Evolutionary conservation across 331 rosid species (phyloP).

Genomic region (Saraca asoca): DNA sequence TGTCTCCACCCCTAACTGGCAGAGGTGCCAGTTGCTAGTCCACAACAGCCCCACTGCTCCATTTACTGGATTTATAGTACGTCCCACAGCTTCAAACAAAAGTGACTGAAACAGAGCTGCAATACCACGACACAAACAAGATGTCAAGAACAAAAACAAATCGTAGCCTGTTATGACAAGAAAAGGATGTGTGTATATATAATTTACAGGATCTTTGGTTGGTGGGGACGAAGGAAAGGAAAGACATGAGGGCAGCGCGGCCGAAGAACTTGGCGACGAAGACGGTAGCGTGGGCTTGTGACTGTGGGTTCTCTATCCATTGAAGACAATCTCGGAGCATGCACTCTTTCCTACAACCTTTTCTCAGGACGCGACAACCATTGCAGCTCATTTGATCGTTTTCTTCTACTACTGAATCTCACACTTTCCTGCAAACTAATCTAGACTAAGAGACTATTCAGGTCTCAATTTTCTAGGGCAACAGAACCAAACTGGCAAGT

Average conservation of each 20-base stretch:
- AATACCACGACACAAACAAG: neutral
- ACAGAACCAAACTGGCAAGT: no score
- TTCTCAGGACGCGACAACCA: slow-evolving; percentile 73
- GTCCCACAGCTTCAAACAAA: slow-evolving; percentile 69
- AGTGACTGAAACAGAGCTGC: slow-evolving; percentile 70
- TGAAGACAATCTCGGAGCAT: slow-evolving; percentile 56
- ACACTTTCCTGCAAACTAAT: slow-evolving; percentile 2
- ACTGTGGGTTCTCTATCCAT: slow-evolving; percentile 55
- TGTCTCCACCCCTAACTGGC: slow-evolving; percentile 57
- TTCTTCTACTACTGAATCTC: neutral
- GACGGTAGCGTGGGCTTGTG: slow-evolving; percentile 66
- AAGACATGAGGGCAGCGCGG: slow-evolving; percentile 76
- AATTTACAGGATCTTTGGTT: slow-evolving; percentile 53
- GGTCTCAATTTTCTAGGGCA: no score
- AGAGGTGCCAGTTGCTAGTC: slow-evolving; percentile 66
- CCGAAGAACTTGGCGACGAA: slow-evolving; percentile 76
- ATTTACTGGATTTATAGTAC: slow-evolving; percentile 62
- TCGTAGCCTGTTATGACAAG: neutral
- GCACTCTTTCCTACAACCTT: slow-evolving; percentile 71
- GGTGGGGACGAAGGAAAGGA: slow-evolving; percentile 53
- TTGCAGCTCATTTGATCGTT: slow-evolving; percentile 57
- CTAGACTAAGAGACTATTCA: no score
- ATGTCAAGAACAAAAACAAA: neutral
- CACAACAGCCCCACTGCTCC: slow-evolving; percentile 71
- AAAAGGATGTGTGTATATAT: neutral